Base-by-base conservation (phyloP, 2,329 filamentous ascomycete genomes). In the Microascus cirrosus region DNA sequence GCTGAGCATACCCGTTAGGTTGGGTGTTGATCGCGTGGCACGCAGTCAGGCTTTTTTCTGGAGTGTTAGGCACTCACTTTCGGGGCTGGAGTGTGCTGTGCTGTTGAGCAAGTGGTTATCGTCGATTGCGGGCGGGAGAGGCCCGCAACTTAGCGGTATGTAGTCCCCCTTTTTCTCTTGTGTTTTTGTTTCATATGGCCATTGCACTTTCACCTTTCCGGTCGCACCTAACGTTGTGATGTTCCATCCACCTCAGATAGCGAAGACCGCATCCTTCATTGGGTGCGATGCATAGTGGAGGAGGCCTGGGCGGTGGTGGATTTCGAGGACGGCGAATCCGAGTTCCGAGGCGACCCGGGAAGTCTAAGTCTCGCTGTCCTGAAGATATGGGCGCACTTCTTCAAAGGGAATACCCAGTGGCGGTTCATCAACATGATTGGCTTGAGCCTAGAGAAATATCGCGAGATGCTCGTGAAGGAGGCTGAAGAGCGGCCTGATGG, bases 1-100 rank as follows among this genome's bases (percentile, higher is more conserved):
- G 8, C 68, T 82, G 0, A 81, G 78, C 54, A 80, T 81, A 0
- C 80, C 80, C 0, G 79, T 83, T 5, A 69, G 79, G 24, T 63
- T 82, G 0, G 80, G 80, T 0, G 75, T 83, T 18, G 77, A 80
- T 56, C 73, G 76, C 15, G 79, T 82, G 0, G 78, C 78, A 0
- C 69, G 76, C 18, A 82, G 77, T 18, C 78, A 82, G 55, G 77
- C 78, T 0, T 78, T 80, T 52, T 77, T 81, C 54, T 82, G 79
- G 79, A 80, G 77, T 4, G 78, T 80, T 2, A 71, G 80, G n/a
- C 79, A 82, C 56, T 78, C 78, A 0, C 69, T 82, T 0, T 79
- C 77, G 3, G 77, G 76, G 1, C 69, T 83, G 0, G 80, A 83
- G 62, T 81, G 78, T 22, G 78, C 77, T 0, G 73, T 82, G 0